A percentile compares a stretch with the other conserved stretches of the same genome.
phyloP scores from a whole-genome alignment of 78 protist species.

The Mantamonas sphyraenae region DNA sequence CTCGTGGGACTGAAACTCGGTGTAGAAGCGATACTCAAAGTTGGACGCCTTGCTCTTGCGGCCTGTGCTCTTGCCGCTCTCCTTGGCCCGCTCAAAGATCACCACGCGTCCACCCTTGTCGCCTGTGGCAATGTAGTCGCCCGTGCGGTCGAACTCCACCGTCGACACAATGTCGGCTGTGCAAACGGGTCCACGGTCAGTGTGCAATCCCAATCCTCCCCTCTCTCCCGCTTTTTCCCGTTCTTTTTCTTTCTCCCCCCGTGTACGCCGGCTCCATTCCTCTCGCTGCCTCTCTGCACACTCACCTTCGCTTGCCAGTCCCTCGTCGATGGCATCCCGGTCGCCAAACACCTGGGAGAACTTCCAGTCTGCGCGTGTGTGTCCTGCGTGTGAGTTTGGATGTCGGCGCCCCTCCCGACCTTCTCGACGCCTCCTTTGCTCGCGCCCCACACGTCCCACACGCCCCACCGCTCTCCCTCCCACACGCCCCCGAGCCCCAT shows the following conservation, averaged over 20 bases:
- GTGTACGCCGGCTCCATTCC: no score
- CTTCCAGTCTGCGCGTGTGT: conserved; percentile 24
- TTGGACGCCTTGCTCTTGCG: not conserved
- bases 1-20: conserved; percentile 96
- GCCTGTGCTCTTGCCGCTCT: not conserved
- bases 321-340: conserved; percentile 15
- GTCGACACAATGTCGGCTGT: conserved; percentile 86
- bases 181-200: not conserved
- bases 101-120: conserved; percentile 92
- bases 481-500: no score
- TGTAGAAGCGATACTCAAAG: conserved; percentile 77
- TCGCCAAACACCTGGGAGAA: conserved; percentile 36
- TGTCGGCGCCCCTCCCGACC: no score
- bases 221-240: no score
- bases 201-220: no score
- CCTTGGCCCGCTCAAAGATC: conserved; percentile 40
- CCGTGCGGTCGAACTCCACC: conserved; percentile 82
- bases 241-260: no score
- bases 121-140: conserved; percentile 93
- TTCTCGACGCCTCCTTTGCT: no score
- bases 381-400: no score
- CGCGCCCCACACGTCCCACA: no score
- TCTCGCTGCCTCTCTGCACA: no score
- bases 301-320: not conserved
- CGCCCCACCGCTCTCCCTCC: no score